Evolutionary conservation across 768 basidiomycete genomes (phyloP).

Genomic region (Glaciozyma antarctica): DNA sequence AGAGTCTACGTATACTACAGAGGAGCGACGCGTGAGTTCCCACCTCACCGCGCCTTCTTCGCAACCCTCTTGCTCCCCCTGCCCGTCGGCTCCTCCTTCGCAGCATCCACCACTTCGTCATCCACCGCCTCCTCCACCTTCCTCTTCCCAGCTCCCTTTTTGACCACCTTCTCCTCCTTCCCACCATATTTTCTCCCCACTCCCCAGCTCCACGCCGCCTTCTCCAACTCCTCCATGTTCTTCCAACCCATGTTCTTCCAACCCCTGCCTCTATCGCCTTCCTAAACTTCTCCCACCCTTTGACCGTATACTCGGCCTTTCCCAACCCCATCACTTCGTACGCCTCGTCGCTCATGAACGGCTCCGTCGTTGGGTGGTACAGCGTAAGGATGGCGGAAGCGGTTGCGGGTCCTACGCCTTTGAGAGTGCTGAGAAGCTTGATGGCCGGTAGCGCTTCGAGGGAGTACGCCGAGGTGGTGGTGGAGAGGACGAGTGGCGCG

Average conservation of each 20-base stretch:
- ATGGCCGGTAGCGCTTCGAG: background rate
- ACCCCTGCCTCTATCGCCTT: conserved; percentile 5
- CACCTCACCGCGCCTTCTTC: too few species aligned
- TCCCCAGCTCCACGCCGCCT: conserved; percentile 21
- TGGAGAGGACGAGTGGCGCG: conserved; percentile 4
- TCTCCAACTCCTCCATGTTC: conserved; percentile 15
- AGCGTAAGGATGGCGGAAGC: conserved; percentile 28
- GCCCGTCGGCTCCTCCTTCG: too few species aligned
- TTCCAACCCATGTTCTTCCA: conserved; percentile 18
- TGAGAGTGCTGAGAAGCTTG: conserved; percentile 9
- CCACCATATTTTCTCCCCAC: conserved; percentile 1
- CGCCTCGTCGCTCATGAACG: conserved; percentile 26
- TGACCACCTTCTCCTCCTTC: background rate
- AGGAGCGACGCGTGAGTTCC: too few species aligned
- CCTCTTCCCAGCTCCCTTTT: background rate
- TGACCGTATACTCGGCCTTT: conserved; percentile 24
- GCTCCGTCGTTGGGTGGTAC: background rate
- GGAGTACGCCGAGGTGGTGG: background rate
- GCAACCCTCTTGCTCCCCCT: too few species aligned
- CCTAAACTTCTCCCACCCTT: conserved; percentile 12
- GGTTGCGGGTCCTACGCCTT: conserved; percentile 31
- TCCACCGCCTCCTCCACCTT: background rate
- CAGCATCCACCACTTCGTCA: too few species aligned
- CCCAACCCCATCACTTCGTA: background rate
- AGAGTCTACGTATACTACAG: too few species aligned